Percentiles rank a stretch among this genome's conserved stretches.
Conservation (phyloP, 1,284 basidiomycete species). For the Leccinum fuscescens region DNA sequence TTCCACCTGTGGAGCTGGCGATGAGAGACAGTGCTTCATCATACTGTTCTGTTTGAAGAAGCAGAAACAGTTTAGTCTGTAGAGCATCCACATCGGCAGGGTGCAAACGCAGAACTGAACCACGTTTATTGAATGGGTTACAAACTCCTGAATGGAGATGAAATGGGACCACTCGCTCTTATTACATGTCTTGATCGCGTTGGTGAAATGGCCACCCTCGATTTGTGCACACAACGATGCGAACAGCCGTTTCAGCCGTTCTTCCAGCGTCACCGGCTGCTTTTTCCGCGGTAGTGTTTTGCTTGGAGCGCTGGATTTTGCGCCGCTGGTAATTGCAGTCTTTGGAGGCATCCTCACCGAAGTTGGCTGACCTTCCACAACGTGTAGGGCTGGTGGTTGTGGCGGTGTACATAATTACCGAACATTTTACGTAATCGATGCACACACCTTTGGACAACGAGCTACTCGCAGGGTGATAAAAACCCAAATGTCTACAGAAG, state of each 20-base stretch:
- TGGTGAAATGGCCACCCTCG: constrained; percentile 77
- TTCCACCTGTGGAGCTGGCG: constrained; percentile 26
- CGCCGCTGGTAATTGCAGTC: neutral
- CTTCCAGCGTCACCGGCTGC: constrained; percentile 52
- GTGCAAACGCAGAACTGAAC: constrained; percentile 65
- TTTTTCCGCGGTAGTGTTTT: constrained; percentile 47
- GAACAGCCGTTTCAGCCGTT: constrained; percentile 71
- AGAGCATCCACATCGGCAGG: constrained; percentile 69
- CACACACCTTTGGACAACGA: neutral
- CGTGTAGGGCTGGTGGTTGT: constrained; percentile 1
- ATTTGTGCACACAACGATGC: constrained; percentile 79
- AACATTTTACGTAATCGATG: constrained; percentile 20
- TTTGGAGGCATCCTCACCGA: constrained; percentile 23
- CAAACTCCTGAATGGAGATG: constrained; percentile 25
- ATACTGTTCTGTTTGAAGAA: constrained; percentile 83
- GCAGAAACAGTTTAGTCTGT: constrained; percentile 78
- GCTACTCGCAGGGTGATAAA: constrained; percentile 23
- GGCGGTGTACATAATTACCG: constrained; percentile 13
- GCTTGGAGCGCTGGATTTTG: constrained; percentile 10
- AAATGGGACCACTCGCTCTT: constrained; percentile 60
- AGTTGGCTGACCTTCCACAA: neutral
- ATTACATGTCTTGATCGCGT: constrained; percentile 85
- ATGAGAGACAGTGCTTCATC: constrained; percentile 55
- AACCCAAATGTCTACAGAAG: constrained; percentile 52
- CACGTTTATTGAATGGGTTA: constrained; percentile 16